phyloP scores from a whole-genome alignment of 768 basidiomycete genomes.

The Pholiota molesta region DNA sequence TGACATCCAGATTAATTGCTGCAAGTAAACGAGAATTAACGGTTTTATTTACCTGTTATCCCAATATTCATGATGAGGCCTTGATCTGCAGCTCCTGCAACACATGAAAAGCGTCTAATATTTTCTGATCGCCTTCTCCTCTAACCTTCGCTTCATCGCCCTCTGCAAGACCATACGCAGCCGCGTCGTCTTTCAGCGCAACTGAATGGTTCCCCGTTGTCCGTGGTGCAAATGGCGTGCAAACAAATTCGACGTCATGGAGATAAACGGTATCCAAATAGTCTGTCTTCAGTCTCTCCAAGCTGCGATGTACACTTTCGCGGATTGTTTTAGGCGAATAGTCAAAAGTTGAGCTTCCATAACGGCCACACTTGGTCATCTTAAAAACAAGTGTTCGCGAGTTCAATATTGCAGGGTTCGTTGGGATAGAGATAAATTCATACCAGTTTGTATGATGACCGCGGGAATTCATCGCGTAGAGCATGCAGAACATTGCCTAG shows the following conservation, averaged over 20 bases:
- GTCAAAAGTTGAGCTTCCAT: slow-evolving; percentile 69
- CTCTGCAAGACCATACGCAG: slow-evolving; percentile 64
- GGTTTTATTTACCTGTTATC: slow-evolving; percentile 61
- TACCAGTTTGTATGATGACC: slow-evolving; percentile 77
- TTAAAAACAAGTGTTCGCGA: slow-evolving; percentile 26
- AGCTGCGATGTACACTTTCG: slow-evolving; percentile 64
- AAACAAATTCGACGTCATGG: slow-evolving; percentile 85
- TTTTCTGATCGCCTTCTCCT: slow-evolving; percentile 71
- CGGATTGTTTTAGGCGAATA: slow-evolving; percentile 71
- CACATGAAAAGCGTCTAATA: slow-evolving; percentile 70
- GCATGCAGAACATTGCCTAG: slow-evolving; percentile 66
- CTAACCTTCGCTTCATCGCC: slow-evolving; percentile 59
- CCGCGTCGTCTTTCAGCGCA: slow-evolving; percentile 57
- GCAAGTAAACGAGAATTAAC: not conserved
- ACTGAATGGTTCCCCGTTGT: slow-evolving; percentile 55
- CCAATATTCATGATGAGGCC: slow-evolving; percentile 77
- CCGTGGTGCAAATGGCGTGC: slow-evolving; percentile 50
- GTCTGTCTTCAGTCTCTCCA: slow-evolving; percentile 68
- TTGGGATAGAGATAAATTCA: slow-evolving; percentile 15
- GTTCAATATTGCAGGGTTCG: not conserved
- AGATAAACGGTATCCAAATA: slow-evolving; percentile 84
- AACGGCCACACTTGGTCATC: slow-evolving; percentile 90
- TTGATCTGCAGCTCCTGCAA: slow-evolving; percentile 69
- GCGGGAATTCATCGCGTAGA: slow-evolving; percentile 71
- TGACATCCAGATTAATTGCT: slow-evolving; percentile 28